Evolutionary conservation across 768 basidiomycete species (phyloP).

Genomic region (Pholiota conissans): DNA sequence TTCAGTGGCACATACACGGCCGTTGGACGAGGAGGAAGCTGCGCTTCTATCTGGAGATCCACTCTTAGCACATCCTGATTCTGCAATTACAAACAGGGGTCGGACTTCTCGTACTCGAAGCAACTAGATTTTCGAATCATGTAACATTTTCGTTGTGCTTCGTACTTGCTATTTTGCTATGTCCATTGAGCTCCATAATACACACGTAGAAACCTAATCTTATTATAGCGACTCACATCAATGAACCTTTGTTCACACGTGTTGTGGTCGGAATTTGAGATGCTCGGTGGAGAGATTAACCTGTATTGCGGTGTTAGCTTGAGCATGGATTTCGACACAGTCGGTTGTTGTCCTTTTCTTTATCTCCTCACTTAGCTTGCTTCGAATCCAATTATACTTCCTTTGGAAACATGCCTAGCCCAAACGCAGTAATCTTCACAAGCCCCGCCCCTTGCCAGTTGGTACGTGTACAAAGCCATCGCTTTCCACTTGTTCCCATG

Average conservation of each 20-base stretch:
- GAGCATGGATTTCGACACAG: conserved; percentile 13
- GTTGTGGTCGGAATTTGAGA: conserved; percentile 1
- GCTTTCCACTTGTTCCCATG: neutral
- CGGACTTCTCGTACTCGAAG: conserved; percentile 35
- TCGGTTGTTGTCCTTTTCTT: neutral
- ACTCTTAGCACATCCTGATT: conserved; percentile 30
- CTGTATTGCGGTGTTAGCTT: conserved; percentile 8
- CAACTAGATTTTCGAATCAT: conserved; percentile 12
- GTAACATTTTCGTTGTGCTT: neutral
- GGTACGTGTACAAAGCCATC: conserved; percentile 26
- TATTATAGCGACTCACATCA: too few species aligned
- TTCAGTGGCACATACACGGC: conserved; percentile 22
- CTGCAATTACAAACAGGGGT: conserved; percentile 34
- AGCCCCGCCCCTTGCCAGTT: conserved; percentile 44
- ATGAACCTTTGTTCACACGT: conserved; percentile 10
- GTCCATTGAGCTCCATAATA: neutral
- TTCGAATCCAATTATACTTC: neutral
- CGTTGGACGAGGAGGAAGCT: conserved; percentile 46
- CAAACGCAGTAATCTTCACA: conserved; percentile 19
- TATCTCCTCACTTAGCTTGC: conserved; percentile 5
- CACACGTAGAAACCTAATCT: neutral
- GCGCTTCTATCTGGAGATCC: conserved; percentile 47
- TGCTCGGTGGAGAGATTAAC: conserved; percentile 1
- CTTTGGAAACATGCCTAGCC: conserved; percentile 14
- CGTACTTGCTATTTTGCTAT: neutral